Evolutionary conservation across 169 alveolate genomes (phyloP).

Genomic region (Plasmodium coatneyi): DNA sequence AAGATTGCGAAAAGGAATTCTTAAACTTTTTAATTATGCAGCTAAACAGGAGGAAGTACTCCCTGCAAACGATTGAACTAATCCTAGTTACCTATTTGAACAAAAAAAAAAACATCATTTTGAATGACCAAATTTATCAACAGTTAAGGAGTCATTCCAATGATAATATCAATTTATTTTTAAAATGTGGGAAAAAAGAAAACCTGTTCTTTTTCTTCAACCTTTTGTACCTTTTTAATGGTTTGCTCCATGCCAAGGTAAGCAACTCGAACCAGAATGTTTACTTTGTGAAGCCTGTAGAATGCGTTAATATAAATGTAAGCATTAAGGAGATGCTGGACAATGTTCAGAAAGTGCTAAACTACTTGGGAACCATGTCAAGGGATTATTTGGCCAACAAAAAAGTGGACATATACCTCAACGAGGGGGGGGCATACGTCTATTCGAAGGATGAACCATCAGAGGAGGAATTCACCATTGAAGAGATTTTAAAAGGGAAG

Average conservation of each 20-base stretch:
- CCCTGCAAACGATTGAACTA: background rate
- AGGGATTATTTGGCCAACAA: constrained; percentile 23
- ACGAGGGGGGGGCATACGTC: background rate
- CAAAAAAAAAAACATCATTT: constrained; percentile 31
- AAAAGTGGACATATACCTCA: constrained; percentile 4
- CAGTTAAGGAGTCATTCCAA: constrained; percentile 17
- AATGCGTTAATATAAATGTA: constrained; percentile 23
- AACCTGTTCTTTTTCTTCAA: constrained; percentile 45
- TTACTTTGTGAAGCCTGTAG: background rate
- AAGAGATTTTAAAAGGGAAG: background rate
- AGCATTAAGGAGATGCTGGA: constrained; percentile 30
- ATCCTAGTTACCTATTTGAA: constrained; percentile 23
- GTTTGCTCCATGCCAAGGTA: background rate
- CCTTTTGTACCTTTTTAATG: constrained; percentile 2
- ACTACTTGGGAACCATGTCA: background rate
- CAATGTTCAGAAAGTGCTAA: constrained; percentile 27
- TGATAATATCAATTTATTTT: constrained; percentile 64
- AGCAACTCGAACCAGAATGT: constrained; percentile 23
- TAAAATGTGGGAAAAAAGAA: constrained; percentile 67
- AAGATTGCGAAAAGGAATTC: constrained; percentile 55
- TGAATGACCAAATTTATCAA: constrained; percentile 53
- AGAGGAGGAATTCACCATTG: background rate
- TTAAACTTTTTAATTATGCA: constrained; percentile 66
- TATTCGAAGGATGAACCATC: background rate
- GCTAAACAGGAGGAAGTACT: background rate